A percentile compares a stretch with the other conserved stretches of the same genome.
Conservation (phyloP, 129 eudicot species). For the Daucus carota region DNA sequence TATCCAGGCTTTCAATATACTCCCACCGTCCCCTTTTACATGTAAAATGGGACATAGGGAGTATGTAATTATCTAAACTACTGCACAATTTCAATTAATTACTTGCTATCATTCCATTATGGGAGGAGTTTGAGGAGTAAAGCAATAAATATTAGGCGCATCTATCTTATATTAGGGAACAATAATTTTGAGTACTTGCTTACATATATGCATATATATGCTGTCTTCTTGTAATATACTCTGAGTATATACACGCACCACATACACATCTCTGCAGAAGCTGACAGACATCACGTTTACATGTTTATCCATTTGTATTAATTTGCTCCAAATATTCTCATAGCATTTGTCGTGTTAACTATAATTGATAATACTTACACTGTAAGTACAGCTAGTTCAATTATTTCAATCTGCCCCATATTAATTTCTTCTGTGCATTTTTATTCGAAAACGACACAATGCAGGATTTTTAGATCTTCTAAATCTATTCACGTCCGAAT, state of each 20-base stretch:
- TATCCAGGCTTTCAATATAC: too few species aligned
- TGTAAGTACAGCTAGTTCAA: background rate
- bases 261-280: background rate
- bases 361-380: background rate
- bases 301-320: background rate
- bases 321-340: background rate
- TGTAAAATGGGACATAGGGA: too few species aligned
- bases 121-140: background rate
- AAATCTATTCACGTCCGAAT: background rate
- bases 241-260: background rate
- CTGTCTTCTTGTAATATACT: background rate
- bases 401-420: background rate
- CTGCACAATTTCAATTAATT: background rate
- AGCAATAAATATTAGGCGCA: background rate
- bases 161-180: background rate
- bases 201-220: too few species aligned
- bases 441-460: background rate
- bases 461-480: background rate
- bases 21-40: too few species aligned
- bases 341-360: background rate
- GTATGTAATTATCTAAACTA: too few species aligned
- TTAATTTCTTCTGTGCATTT: background rate
- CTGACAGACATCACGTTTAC: too few species aligned
- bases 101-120: background rate
- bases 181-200: background rate